Evolutionary conservation across 495 filamentous ascomycete genomes (phyloP), one percentile per base, ranked within the genome.

Genomic region (Recurvomyces mirabilis): DNA sequence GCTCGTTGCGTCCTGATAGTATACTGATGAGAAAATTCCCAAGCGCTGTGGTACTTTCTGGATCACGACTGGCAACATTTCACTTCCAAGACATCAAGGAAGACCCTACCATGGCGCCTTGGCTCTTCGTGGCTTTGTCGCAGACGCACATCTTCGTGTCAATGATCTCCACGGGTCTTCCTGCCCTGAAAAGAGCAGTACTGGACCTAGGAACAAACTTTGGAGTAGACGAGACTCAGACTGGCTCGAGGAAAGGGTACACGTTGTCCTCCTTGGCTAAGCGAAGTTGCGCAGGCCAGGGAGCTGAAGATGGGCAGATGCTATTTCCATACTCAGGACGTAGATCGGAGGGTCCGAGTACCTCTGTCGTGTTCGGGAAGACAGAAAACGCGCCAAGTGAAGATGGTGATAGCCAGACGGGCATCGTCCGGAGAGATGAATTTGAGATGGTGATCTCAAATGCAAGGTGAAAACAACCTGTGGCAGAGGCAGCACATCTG

Each of bases 351-450:
- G n/a, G n/a, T n/a, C n/a, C n/a, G n/a, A n/a, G n/a, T n/a, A n/a
- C n/a, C n/a, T n/a, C n/a, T n/a, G n/a, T n/a, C n/a, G n/a, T n/a
- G n/a, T n/a, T n/a, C n/a, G n/a, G n/a, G n/a, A n/a, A n/a, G n/a
- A n/a, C n/a, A n/a, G n/a, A n/a, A n/a, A n/a, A n/a, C n/a, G n/a
- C n/a, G n/a, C n/a, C n/a, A n/a, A n/a, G n/a, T 13, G 17, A 15
- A 4, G 38, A 41, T 41, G 23, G 38, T 5, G 38, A 41, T 9
- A 41, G 38, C 23, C 38, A 41, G 38, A 22, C 26, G 20, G 38
- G 38, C 11, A 41, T 41, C 38, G 30, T 41, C 18, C 11, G 38
- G 4, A 21, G 38, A 9, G 19, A 29, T 19, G 38, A 41, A 19
- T 4, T 41, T 11, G 38, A 41, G 38, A 30, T 41, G 14, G 30